A percentile compares a stretch with the other conserved stretches of the same genome.
phyloP scores from a whole-genome alignment of 2,329 filamentous ascomycete genomes.

The Thermoascus crustaceus region DNA sequence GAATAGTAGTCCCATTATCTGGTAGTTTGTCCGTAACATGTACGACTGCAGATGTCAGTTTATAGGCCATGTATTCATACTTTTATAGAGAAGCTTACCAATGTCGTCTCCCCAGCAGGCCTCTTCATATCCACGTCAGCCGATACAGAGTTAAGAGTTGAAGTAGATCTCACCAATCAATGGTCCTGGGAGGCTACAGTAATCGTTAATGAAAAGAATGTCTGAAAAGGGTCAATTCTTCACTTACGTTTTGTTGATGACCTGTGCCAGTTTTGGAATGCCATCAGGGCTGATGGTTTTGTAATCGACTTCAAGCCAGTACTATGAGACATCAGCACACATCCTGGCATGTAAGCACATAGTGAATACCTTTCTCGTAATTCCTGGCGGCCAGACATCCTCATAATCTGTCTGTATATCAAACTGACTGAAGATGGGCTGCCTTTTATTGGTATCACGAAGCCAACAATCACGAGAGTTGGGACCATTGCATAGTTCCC shows the following conservation, averaged over 20 bases:
- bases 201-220: neutral
- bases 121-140: neutral
- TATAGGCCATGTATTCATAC: neutral
- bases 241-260: constrained; percentile 1
- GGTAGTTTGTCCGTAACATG: constrained; percentile 4
- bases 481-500: constrained; percentile 2
- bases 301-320: neutral
- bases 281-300: neutral
- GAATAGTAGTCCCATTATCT: constrained; percentile 9
- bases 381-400: neutral
- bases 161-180: neutral
- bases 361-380: neutral
- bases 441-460: neutral
- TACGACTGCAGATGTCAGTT: neutral
- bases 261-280: neutral
- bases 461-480: constrained; percentile 1
- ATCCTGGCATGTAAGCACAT: neutral
- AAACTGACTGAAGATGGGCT: constrained; percentile 2
- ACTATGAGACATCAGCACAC: neutral
- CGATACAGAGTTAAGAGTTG: neutral
- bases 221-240: neutral
- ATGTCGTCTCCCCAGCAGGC: constrained; percentile 1
- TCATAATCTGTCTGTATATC: constrained; percentile 2
- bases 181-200: neutral
- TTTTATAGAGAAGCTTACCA: neutral